Percentiles rank a stretch among this genome's conserved stretches.
phyloP scores from a whole-genome alignment of 192 early-diverging fungal genomes.

The Entrophospora sp. region DNA sequence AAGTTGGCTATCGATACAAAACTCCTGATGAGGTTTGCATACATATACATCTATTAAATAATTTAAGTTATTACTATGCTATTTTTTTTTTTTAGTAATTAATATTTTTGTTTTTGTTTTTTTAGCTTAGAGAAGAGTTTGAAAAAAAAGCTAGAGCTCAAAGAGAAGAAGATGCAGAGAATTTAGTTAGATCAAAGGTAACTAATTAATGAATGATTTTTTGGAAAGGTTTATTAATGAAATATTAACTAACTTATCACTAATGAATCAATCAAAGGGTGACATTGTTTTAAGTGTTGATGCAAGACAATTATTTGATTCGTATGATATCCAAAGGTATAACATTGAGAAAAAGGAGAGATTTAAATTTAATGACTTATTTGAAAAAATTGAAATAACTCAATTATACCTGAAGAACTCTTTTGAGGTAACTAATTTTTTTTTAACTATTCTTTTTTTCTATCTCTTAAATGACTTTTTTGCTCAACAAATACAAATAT shows the following conservation, averaged over 20 bases:
- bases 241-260: not conserved
- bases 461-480: not conserved
- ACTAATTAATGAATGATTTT: not conserved
- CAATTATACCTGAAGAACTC: slow-evolving; percentile 53
- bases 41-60: not conserved
- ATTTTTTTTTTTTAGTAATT: not conserved
- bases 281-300: slow-evolving; percentile 46
- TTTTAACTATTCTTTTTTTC: not conserved
- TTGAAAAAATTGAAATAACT: slow-evolving; percentile 29
- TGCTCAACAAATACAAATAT: too few species aligned
- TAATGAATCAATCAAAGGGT: slow-evolving; percentile 13
- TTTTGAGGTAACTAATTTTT: slow-evolving; percentile 39
- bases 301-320: slow-evolving; percentile 39
- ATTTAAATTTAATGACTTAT: not conserved
- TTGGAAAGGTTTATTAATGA: not conserved
- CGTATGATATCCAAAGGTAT: slow-evolving; percentile 31
- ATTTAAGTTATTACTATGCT: not conserved
- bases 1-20: slow-evolving; percentile 59
- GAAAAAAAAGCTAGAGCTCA: slow-evolving; percentile 51
- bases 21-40: slow-evolving; percentile 49
- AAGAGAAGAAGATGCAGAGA: slow-evolving; percentile 56
- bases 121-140: slow-evolving; percentile 57
- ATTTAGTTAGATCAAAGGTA: slow-evolving; percentile 51
- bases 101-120: not conserved
- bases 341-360: slow-evolving; percentile 25